Conservation (phyloP, 2,329 filamentous ascomycete species). For the Monilinia fructigena region DNA sequence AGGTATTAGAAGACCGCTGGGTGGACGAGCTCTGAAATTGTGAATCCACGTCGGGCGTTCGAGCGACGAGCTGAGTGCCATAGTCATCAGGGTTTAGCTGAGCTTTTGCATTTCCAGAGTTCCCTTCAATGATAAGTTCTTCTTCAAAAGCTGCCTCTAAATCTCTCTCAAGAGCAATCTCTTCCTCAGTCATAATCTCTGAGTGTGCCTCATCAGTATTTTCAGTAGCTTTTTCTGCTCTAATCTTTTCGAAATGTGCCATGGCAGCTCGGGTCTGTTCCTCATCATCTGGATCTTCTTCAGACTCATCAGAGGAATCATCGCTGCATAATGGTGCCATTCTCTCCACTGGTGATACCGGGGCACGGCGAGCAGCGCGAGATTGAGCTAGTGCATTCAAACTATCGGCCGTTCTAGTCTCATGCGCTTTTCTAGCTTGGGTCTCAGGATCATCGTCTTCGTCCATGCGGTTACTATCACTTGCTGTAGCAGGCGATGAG, state of each 20-base stretch:
- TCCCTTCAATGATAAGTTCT: background rate
- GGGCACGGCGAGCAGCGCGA: background rate
- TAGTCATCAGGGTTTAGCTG: conserved; percentile 13
- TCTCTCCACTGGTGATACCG: background rate
- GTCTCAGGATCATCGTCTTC: background rate
- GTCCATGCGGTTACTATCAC: background rate
- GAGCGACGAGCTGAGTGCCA: background rate
- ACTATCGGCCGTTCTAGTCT: background rate
- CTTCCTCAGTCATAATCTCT: background rate
- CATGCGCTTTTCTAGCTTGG: background rate
- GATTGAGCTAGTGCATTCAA: conserved; percentile 5
- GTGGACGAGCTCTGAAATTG: background rate
- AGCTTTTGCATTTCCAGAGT: background rate
- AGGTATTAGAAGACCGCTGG: background rate
- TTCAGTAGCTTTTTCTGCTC: no score
- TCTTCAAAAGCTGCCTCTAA: background rate
- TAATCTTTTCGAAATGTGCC: background rate
- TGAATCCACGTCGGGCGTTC: conserved; percentile 6
- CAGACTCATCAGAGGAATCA: conserved; percentile 23
- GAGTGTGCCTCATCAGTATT: background rate
- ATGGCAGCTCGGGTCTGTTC: background rate
- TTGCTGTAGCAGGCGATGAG: background rate
- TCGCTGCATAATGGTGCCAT: background rate
- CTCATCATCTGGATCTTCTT: conserved; percentile 30
- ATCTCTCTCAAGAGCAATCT: background rate